Conservation (phyloP, 345 rosid species). For the Eucalyptus marginata region DNA sequence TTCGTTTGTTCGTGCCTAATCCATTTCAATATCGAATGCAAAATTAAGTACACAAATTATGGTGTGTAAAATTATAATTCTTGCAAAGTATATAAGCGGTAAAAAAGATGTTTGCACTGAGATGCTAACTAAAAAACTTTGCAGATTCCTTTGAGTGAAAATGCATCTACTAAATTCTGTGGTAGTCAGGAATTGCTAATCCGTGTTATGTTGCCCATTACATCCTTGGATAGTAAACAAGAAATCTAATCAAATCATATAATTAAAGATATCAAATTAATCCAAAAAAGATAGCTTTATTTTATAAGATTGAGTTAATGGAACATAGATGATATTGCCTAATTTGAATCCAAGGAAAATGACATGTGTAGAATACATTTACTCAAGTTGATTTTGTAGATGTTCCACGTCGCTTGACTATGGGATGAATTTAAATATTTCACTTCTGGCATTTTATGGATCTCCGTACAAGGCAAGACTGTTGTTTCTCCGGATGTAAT, state of each 20-base stretch:
- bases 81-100: neutral
- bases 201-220: neutral
- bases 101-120: neutral
- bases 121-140: neutral
- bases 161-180: neutral
- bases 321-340: neutral
- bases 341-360: neutral
- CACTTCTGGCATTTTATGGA: neutral
- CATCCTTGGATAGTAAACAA: neutral
- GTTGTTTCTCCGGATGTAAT: constrained; percentile 4
- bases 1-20: neutral
- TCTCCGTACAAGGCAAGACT: neutral
- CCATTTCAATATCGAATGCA: neutral
- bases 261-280: too few species aligned
- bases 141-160: neutral
- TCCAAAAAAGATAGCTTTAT: neutral
- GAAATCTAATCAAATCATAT: neutral
- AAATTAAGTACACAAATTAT: too few species aligned
- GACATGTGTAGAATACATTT: too few species aligned
- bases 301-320: neutral
- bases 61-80: neutral
- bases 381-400: neutral
- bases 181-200: neutral
- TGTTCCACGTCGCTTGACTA: neutral
- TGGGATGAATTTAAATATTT: neutral